phyloP scores from a whole-genome alignment of 2,329 filamentous ascomycete genomes.

The Amauroascus niger region DNA sequence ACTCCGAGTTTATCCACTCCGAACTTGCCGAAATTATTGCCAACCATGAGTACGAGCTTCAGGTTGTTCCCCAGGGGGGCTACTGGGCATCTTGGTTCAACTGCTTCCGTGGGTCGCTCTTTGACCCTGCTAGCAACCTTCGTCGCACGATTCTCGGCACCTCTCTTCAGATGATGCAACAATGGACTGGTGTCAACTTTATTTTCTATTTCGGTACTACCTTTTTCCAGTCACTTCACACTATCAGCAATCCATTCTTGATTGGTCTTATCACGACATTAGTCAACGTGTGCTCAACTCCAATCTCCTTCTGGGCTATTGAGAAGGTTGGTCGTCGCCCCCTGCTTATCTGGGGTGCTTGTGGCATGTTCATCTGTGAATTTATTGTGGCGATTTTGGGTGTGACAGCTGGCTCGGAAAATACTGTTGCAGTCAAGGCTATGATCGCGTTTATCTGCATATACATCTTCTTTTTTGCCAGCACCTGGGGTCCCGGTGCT shows the following conservation, averaged over 20 bases:
- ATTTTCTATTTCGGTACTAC: slow-evolving; percentile 77
- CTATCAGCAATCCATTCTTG: slow-evolving; percentile 68
- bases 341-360: slow-evolving; percentile 67
- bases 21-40: slow-evolving; percentile 80
- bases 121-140: slow-evolving; percentile 46
- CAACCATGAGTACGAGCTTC: slow-evolving; percentile 76
- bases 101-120: slow-evolving; percentile 50
- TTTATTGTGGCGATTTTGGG: slow-evolving; percentile 75
- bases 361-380: slow-evolving; percentile 77
- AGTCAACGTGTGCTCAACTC: slow-evolving; percentile 78
- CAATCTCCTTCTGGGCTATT: slow-evolving; percentile 76
- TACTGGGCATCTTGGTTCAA: slow-evolving; percentile 61
- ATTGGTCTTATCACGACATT: slow-evolving; percentile 78
- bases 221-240: slow-evolving; percentile 70
- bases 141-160: slow-evolving; percentile 63
- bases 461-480: slow-evolving; percentile 89
- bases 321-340: slow-evolving; percentile 72
- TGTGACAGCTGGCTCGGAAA: slow-evolving; percentile 49
- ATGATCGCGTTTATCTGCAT: slow-evolving; percentile 84
- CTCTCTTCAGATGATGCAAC: slow-evolving; percentile 71
- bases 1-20: slow-evolving; percentile 64
- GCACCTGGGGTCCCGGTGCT: slow-evolving; percentile 71
- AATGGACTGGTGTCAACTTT: slow-evolving; percentile 81
- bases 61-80: slow-evolving; percentile 53
- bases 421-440: slow-evolving; percentile 41